Percentiles rank a stretch among this genome's conserved stretches.
Conservation (phyloP, 495 filamentous ascomycete species). For the Penicillium diatomitis region DNA sequence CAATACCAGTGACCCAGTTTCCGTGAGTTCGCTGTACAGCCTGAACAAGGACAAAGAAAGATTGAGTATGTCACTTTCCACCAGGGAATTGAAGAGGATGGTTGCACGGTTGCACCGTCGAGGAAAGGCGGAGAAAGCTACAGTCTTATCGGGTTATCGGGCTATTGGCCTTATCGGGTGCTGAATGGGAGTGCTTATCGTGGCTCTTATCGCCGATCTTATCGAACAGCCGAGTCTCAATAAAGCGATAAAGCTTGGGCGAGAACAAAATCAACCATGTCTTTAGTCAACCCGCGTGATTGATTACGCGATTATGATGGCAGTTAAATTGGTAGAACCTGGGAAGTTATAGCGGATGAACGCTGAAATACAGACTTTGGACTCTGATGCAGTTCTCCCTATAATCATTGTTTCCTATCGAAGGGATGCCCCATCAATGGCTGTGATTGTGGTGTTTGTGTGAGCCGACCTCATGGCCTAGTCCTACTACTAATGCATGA, state of each 20-base stretch:
- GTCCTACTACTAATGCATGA: constrained; percentile 6
- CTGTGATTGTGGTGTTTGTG: constrained; percentile 21
- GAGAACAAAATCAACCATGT: background rate
- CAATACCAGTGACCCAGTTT: background rate
- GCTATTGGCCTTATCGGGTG: background rate
- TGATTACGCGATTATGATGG: too few species aligned
- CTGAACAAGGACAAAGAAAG: background rate
- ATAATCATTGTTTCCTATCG: too few species aligned
- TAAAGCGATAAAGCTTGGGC: background rate
- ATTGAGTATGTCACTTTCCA: background rate
- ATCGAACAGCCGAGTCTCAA: background rate
- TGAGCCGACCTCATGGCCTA: constrained; percentile 36
- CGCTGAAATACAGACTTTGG: too few species aligned
- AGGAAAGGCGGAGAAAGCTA: constrained; percentile 3
- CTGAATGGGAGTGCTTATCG: too few species aligned
- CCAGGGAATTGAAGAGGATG: background rate
- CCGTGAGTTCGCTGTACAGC: background rate
- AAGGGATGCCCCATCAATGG: too few species aligned
- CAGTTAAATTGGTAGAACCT: too few species aligned
- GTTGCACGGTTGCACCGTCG: background rate
- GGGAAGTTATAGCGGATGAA: too few species aligned
- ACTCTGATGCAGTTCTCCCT: too few species aligned
- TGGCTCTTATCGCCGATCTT: too few species aligned
- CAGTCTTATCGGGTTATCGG: constrained; percentile 7
- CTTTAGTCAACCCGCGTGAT: too few species aligned